Conservation (phyloP, 2,329 filamentous ascomycete species). For the Clarireedia homoeocarpa region DNA sequence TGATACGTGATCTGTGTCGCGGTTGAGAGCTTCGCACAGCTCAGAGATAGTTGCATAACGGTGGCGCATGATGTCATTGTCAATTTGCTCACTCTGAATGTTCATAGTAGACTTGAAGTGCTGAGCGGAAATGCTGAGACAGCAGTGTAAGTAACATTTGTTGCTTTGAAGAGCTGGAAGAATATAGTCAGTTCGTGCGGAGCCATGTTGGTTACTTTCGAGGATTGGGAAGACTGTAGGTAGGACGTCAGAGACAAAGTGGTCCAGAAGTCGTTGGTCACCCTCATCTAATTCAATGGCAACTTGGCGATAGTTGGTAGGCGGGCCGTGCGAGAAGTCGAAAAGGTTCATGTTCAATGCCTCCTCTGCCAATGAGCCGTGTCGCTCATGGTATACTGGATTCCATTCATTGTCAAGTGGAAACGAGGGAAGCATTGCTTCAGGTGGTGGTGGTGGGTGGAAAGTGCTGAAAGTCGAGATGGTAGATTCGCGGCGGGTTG, state of each 20-base stretch:
- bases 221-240: slow-evolving; percentile 87
- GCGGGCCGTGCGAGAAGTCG: slow-evolving; percentile 64
- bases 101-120: slow-evolving; percentile 77
- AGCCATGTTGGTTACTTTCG: slow-evolving; percentile 81
- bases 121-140: slow-evolving; percentile 84
- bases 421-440: slow-evolving; percentile 57
- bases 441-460: slow-evolving; percentile 66
- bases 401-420: slow-evolving; percentile 65
- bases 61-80: slow-evolving; percentile 87
- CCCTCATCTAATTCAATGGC: slow-evolving; percentile 78
- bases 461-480: slow-evolving; percentile 92
- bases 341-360: slow-evolving; percentile 71
- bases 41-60: slow-evolving; percentile 81
- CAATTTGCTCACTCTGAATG: slow-evolving; percentile 63
- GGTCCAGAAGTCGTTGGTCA: slow-evolving; percentile 79
- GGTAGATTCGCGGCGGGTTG: slow-evolving; percentile 76
- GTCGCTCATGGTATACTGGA: slow-evolving; percentile 58
- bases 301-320: slow-evolving; percentile 56
- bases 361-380: slow-evolving; percentile 56
- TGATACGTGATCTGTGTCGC: slow-evolving; percentile 74
- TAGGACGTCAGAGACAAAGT: slow-evolving; percentile 83
- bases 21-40: slow-evolving; percentile 72
- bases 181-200: slow-evolving; percentile 72
- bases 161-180: slow-evolving; percentile 84
- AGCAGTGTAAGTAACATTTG: slow-evolving; percentile 91